These are phyloP conservation scores for Trichoderma polysporum DNA, from an alignment of 2,329 filamentous ascomycete genomes.

Conservation along the genomic window DNA sequence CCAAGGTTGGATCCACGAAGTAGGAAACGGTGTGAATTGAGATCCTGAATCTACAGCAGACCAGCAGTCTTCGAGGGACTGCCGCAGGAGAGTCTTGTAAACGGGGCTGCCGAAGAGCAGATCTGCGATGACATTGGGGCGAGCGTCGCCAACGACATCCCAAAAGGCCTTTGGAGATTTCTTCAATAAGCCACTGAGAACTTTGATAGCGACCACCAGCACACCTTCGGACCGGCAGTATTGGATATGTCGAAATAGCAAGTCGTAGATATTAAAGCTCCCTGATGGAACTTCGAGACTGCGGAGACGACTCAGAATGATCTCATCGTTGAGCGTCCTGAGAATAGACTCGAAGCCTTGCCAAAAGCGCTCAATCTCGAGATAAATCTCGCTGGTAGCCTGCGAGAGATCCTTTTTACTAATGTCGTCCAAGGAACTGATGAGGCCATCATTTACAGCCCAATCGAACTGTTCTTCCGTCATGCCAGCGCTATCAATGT, in stretches of 20 bases:
- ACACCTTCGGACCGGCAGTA: slow-evolving; percentile 53
- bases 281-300: slow-evolving; percentile 68
- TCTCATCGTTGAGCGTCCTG: slow-evolving; percentile 67
- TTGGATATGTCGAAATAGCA: slow-evolving; percentile 56
- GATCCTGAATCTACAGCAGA: slow-evolving; percentile 38
- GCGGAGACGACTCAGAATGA: slow-evolving; percentile 76
- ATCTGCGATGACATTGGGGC: slow-evolving; percentile 78
- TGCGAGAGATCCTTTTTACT: slow-evolving; percentile 46
- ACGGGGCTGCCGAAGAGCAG: slow-evolving; percentile 73
- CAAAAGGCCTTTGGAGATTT: slow-evolving; percentile 81
- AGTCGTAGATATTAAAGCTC: slow-evolving; percentile 64
- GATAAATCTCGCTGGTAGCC: slow-evolving; percentile 36
- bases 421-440: slow-evolving; percentile 63
- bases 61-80: slow-evolving; percentile 54
- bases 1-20: slow-evolving; percentile 77
- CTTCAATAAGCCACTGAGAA: slow-evolving; percentile 68
- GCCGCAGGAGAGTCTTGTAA: slow-evolving; percentile 60
- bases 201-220: slow-evolving; percentile 67
- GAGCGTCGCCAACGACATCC: slow-evolving; percentile 81
- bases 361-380: slow-evolving; percentile 73
- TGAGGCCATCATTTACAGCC: slow-evolving; percentile 74
- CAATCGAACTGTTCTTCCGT: slow-evolving; percentile 79
- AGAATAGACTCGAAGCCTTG: slow-evolving; percentile 71
- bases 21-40: slow-evolving; percentile 60
- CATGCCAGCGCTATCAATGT: slow-evolving; percentile 58